phyloP scores from a whole-genome alignment of 2,329 filamentous ascomycete species.

The Pseudohalonectria lignicola region DNA sequence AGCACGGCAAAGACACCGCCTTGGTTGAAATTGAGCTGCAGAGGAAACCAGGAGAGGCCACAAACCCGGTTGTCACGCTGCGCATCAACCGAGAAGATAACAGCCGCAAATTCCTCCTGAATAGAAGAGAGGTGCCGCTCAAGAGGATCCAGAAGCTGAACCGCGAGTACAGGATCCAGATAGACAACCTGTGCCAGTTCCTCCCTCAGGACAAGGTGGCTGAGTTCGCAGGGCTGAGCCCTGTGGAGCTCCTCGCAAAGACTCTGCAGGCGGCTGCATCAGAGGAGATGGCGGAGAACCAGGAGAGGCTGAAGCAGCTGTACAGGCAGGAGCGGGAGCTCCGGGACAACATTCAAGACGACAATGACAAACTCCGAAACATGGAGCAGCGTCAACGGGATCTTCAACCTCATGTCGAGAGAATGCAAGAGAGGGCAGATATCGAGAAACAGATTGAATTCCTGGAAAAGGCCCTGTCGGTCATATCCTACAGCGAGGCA shows the following conservation, averaged over 20 bases:
- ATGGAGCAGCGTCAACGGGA: constrained; percentile 64
- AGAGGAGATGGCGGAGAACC: constrained; percentile 67
- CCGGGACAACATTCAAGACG: constrained; percentile 43
- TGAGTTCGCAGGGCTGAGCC: constrained; percentile 77
- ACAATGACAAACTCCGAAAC: constrained; percentile 52
- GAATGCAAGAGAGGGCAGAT: constrained; percentile 63
- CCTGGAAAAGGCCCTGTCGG: constrained; percentile 53
- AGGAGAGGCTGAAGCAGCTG: constrained; percentile 60
- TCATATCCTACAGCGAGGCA: constrained; percentile 52
- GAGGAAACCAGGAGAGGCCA: constrained; percentile 41
- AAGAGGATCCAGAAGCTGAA: constrained; percentile 59
- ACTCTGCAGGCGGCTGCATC: constrained; percentile 84
- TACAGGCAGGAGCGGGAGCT: constrained; percentile 58
- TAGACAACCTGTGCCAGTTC: constrained; percentile 97
- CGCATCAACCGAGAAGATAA: constrained; percentile 76
- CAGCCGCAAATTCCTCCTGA: constrained; percentile 66
- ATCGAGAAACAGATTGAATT: constrained; percentile 54
- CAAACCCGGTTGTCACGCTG: constrained; percentile 65
- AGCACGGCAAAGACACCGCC: constrained; percentile 70
- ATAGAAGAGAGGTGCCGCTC: constrained; percentile 51
- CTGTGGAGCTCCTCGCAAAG: constrained; percentile 70
- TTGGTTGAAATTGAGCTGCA: constrained; percentile 86
- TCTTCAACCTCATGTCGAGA: constrained; percentile 73
- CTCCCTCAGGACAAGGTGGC: constrained; percentile 91
- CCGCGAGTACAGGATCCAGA: constrained; percentile 71